Base-by-base conservation (phyloP, 805 yeast species). In the Teunomyces aglyptinius region DNA sequence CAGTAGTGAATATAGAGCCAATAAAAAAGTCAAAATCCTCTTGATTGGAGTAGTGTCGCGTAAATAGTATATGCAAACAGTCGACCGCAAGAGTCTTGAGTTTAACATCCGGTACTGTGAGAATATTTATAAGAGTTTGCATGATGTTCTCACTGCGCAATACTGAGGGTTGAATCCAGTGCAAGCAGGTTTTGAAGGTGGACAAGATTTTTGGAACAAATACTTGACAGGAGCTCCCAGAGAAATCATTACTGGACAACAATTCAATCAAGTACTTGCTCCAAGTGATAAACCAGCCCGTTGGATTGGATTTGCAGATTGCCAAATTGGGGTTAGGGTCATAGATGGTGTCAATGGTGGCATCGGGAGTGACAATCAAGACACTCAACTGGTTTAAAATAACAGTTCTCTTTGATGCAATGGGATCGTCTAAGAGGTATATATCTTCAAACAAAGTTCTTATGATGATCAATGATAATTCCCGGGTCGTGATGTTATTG, bases 401-500 rank as follows among this genome's bases (percentile, higher is more conserved):
- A n/a, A 81, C 76, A 47, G 85, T 80, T 58, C 98, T 76, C 54
- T 82, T 85, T 28, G 91, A 75, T 1, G 96, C 96, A 16, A 89
- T 80, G 19, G 97, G 86, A 61, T 94, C 99, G 54, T 94, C 98
- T 41, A 94, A 73, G 43, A 95, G 71, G 60, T 89, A 94, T 8
- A 94, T 81, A 61, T 94, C 99, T 67, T 94, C 99, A 60, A 92
- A 94, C 13, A 94, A 67, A 3, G 95, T 89, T 58, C 97, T 74
- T 53, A 89, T 79, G 5, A 94, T 86, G 40, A 86, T 81, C 19
- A 92, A 69, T 2, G 91, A 75, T 41, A 94, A 70, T 59, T 90
- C 96, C 51, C 96, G 75, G 3, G 91, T 76, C 19, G 80, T 77
- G 13, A 74, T 65, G 44, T 78, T 79, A 49, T 68, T 70, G 47